phyloP scores from a whole-genome alignment of 768 basidiomycete species.

The Boletus patriciae region DNA sequence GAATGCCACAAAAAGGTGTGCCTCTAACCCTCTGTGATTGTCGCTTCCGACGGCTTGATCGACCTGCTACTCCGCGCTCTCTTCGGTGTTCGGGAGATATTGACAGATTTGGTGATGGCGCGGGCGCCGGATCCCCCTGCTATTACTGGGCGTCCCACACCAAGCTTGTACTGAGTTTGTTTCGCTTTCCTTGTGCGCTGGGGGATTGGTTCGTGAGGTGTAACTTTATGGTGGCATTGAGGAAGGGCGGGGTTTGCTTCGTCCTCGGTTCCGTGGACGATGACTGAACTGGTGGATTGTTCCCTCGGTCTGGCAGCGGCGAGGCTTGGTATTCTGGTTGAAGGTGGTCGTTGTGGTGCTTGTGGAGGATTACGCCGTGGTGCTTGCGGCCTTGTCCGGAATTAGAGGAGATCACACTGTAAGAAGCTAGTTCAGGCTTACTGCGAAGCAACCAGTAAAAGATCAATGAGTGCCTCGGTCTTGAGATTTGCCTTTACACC shows the following conservation, averaged over 20 bases:
- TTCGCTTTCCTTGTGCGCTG: conserved; percentile 65
- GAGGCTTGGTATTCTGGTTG: conserved; percentile 35
- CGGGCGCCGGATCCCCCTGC: conserved; percentile 70
- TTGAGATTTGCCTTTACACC: conserved; percentile 83
- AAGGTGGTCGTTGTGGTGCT: conserved; percentile 29
- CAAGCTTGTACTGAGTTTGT: conserved; percentile 66
- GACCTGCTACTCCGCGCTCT: conserved; percentile 51
- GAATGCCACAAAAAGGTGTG: neutral
- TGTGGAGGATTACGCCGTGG: conserved; percentile 22
- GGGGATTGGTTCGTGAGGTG: conserved; percentile 20
- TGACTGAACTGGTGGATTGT: conserved; percentile 36
- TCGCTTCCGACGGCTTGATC: conserved; percentile 51
- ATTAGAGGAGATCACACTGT: conserved; percentile 38
- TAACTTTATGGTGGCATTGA: conserved; percentile 18
- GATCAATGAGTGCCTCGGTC: conserved; percentile 74
- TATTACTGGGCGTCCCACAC: conserved; percentile 66
- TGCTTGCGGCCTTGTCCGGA: conserved; percentile 24
- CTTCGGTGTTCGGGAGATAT: conserved; percentile 45
- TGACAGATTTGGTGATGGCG: conserved; percentile 58
- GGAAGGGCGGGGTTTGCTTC: conserved; percentile 36
- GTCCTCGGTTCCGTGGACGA: conserved; percentile 45
- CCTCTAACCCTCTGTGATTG: conserved; percentile 54
- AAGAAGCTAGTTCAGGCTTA: conserved; percentile 37
- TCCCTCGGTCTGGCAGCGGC: conserved; percentile 28
- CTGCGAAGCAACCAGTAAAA: conserved; percentile 56